Evolutionary conservation across 805 yeast species (phyloP), one percentile per base, ranked within the genome.

Genomic region (Wickerhamiella domercqiae): DNA sequence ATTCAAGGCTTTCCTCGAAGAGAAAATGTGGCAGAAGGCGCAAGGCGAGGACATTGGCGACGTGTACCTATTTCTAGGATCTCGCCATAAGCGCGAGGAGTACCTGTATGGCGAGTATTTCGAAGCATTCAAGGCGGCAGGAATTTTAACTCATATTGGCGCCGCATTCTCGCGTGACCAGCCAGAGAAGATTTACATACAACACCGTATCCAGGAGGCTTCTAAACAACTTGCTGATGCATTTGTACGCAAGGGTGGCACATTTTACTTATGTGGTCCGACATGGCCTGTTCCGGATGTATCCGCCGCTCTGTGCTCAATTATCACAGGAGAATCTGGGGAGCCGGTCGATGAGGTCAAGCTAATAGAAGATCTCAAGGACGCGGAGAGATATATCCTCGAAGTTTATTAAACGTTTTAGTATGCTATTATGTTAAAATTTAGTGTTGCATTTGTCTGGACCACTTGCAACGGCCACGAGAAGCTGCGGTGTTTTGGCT

Each of bases 211-310:
- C 57, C 71, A 84, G 53, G 82, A 83, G 56, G 70, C 73, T 41
- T 62, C 82, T 52, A 68, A 65, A 37, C 77, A 72, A 32, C 68
- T 87, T 59, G 78, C 79, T 34, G 80, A 73, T 31, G 86, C 94
- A 36, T 73, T 87, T 59, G 78, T 75, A 32, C 62, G 65, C 45
- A 69, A 84, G 62, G 64, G 76, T 40, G 97, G 97, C 40, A 76
- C 84, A 19, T 87, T 87, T 71, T 87, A 87, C 64, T 68, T 87
- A 56, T 87, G 97, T 73, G 97, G 97, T 45, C 97, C 97, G 31
- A 87, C 96, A 2, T 87, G 97, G 97, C 97, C 97, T 24, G 96
- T 87, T 53, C 95, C 97, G 7, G 95, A 86, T 57, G 80, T 87
- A 51, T 80, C 94, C 37, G 78, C 77, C 32, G 93, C 94, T 51